A percentile compares a stretch with the other conserved stretches of the same genome.
Conservation (phyloP, 1,284 basidiomycete genomes). For the Athelia sp. region DNA sequence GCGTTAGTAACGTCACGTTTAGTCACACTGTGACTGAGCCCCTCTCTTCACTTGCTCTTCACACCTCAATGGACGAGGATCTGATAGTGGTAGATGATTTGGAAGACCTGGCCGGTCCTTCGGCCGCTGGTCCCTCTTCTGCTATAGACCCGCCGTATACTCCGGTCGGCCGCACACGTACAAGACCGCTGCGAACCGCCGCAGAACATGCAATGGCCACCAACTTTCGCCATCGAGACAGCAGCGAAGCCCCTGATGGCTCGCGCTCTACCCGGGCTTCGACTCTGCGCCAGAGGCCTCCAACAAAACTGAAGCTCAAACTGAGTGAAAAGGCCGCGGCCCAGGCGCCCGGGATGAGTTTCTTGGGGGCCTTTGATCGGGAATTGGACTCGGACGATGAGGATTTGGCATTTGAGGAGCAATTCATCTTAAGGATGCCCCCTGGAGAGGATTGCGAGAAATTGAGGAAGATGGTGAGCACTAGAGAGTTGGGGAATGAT, state of each 20-base stretch:
- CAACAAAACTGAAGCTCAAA: conserved; percentile 80
- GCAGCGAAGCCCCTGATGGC: not conserved
- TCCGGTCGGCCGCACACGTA: not conserved
- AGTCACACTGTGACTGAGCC: too few relatives aligned
- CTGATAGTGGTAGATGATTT: conserved; percentile 62
- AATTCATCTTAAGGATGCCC: conserved; percentile 92
- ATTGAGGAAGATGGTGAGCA: conserved; percentile 75
- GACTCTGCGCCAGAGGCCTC: conserved; percentile 36
- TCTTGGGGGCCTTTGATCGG: conserved; percentile 85
- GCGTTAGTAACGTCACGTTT: too few relatives aligned
- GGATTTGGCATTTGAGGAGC: conserved; percentile 95
- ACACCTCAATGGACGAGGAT: conserved; percentile 57
- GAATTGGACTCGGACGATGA: conserved; percentile 95
- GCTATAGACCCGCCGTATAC: conserved; percentile 3
- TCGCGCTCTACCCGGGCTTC: conserved; percentile 42
- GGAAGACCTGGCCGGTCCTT: conserved; percentile 15
- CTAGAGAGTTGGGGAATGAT: conserved; percentile 77
- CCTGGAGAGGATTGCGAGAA: conserved; percentile 77
- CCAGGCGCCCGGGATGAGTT: conserved; percentile 74
- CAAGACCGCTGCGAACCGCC: conserved; percentile 27
- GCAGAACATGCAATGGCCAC: conserved; percentile 33
- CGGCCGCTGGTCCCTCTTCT: conserved; percentile 12
- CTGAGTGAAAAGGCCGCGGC: conserved; percentile 75
- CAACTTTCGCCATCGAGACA: conserved; percentile 3
- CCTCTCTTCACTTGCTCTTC: too few relatives aligned